Evolutionary conservation across 2,329 filamentous ascomycete genomes (phyloP), one percentile per base, ranked within the genome.

Genomic region (Aphanoascus verrucosus): DNA sequence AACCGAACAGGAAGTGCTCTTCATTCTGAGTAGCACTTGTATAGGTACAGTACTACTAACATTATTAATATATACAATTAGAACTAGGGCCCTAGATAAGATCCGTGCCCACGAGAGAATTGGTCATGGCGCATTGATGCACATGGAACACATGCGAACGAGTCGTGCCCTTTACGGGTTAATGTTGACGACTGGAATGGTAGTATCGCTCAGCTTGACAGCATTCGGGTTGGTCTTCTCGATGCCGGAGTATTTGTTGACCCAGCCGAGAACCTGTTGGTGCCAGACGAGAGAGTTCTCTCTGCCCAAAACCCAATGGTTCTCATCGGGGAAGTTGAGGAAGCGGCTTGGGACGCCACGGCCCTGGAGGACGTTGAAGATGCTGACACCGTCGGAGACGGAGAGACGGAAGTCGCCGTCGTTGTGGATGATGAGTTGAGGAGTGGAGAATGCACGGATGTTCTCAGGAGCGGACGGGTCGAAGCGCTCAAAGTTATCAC

Each of bases 221-320:
- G 66, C 62, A 41, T 63, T 42, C 1, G 63, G 57, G 34, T 67
- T 66, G 35, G 54, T 56, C 46, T 60, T 56, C 32, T 52, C 62
- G 20, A 71, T 54, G 1, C 69, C 69, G 1, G 69, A 67, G 46
- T 79, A 77, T 59, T 70, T 70, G 59, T 81, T 81, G 58, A 84
- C 75, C 82, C 86, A 95, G 40, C 78, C 79, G 14, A 94, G 66
- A 14, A 94, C 88, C 64, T 88, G 85, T 56, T 80, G 79, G 62
- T 95, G 88, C 90, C 90, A 95, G 4, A 91, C 79, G 15, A 94
- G 71, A n/a, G 82, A 85, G 67, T 95, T 95, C 69, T 94, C 89
- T 0, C 83, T 85, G 63, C 93, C 91, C 43, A 90, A 62, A 2
- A 95, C 88, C 86, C 69, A 83, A 60, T 85, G 82, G 52, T 80